These are phyloP conservation scores for Russula abietina DNA, from an alignment of 768 basidiomycete genomes.

Conservation along the genomic window DNA sequence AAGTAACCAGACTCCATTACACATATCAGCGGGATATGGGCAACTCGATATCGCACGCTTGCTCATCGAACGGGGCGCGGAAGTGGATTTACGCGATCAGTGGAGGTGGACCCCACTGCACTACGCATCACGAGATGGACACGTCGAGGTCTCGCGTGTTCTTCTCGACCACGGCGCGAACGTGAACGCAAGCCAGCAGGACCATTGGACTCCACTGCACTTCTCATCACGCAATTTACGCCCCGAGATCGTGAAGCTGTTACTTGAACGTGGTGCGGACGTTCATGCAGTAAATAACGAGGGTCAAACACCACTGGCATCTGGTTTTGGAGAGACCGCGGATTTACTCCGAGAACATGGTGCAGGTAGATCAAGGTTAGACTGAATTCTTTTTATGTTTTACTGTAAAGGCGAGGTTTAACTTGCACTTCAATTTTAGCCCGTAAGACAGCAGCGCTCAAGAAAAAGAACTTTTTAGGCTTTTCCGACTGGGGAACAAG, in stretches of 20 bases:
- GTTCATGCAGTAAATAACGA: background rate
- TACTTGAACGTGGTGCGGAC: too few species aligned
- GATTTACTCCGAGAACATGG: too few species aligned
- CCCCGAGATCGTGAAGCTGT: background rate
- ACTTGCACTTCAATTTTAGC: too few species aligned
- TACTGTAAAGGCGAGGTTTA: too few species aligned
- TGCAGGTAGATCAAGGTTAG: too few species aligned
- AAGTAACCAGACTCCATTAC: background rate
- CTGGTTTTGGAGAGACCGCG: too few species aligned
- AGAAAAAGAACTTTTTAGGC: too few species aligned
- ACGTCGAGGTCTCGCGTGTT: background rate
- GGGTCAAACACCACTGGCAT: background rate
- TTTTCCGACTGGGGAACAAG: too few species aligned
- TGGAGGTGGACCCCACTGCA: background rate
- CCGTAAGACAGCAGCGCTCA: too few species aligned
- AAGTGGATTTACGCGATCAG: background rate
- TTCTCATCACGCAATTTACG: background rate
- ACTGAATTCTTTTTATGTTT: too few species aligned
- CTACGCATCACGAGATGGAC: background rate
- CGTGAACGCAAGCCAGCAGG: too few species aligned
- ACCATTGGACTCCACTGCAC: background rate
- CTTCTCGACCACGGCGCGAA: slow-evolving; percentile 1
- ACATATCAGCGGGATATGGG: background rate
- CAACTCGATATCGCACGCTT: background rate
- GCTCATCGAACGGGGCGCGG: slow-evolving; percentile 1